Evolutionary conservation across 1,139 yeast genomes (phyloP), one percentile per base, ranked within the genome.

Genomic region (Eremothecium cymbalariae): DNA sequence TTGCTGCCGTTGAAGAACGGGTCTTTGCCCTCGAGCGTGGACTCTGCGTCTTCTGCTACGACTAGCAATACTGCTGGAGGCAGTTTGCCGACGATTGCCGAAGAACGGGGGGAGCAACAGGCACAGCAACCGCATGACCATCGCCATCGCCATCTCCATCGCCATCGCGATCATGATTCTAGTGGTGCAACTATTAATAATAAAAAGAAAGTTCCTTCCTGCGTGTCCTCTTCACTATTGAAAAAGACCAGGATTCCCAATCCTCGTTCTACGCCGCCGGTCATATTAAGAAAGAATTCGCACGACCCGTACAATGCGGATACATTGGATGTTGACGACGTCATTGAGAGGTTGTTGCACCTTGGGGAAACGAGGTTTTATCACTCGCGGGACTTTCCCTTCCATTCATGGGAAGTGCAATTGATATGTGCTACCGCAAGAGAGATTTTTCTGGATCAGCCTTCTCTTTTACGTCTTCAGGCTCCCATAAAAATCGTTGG

Each of bases 401-500:
- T 68, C 34, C 54, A 61, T 14, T 59, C 71, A 6, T 63, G 68
- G 44, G 90, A 81, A 52, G 68, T 82, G 39, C 73, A 74, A 47
- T 65, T 66, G 40, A 72, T 85, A 36, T 76, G 90, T 53, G 66
- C 73, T 19, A 74, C 72, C 43, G 77, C 85, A 2, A 64, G 93
- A 37, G 75, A 76, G 40, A 68, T 82, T 14, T 81, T 85, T 43
- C 57, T 83, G 58, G 70, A 68, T 18, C 95, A 85, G 55, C 95
- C 95, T 9, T 72, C 82, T 25, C 62, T 85, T 37, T 64, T 85
- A 45, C 77, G 78, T 52, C 62, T 84, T 40, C 77, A 85, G 20
- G 85, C 94, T 0, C 93, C 94, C 0, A 90, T 83, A 19, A 83
- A 83, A 57, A 74, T 84, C 34, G 94, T 83, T 19, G 94, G 94